Conservation (phyloP, 1,284 basidiomycete genomes). For the Schizophyllum commune region DNA sequence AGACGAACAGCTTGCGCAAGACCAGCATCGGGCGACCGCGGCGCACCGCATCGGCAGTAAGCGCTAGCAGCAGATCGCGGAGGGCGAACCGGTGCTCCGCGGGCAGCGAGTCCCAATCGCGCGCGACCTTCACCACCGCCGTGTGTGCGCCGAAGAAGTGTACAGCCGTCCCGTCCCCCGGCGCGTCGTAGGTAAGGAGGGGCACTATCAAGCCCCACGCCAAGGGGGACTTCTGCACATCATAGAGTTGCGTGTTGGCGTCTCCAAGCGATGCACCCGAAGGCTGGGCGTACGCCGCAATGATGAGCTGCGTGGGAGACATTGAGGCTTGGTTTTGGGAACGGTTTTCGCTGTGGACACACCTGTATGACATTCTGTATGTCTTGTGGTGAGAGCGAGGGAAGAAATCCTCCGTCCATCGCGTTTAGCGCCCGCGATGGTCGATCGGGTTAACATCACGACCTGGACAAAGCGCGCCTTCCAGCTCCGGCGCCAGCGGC, state of each 20-base stretch:
- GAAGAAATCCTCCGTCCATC: not conserved
- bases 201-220: conserved; percentile 78
- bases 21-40: conserved; percentile 57
- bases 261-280: not conserved
- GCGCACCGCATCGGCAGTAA: conserved; percentile 52
- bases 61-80: conserved; percentile 53
- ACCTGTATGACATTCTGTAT: not conserved
- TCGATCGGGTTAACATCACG: not conserved
- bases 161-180: conserved; percentile 56
- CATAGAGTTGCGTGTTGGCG: not conserved
- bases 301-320: not conserved
- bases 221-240: conserved; percentile 7
- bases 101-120: conserved; percentile 73
- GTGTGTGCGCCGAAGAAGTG: conserved; percentile 92
- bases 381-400: not conserved
- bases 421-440: not conserved
- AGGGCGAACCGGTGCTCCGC: conserved; percentile 42
- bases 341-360: not conserved
- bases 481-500: not conserved
- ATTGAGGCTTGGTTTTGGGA: not conserved
- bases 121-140: conserved; percentile 82
- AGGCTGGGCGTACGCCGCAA: not conserved
- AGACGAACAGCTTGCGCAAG: conserved; percentile 76
- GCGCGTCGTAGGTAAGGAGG: conserved; percentile 45
- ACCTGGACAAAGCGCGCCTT: not conserved